Conservation (phyloP, 768 basidiomycete species). For the Cystofilobasidium ferigula region DNA sequence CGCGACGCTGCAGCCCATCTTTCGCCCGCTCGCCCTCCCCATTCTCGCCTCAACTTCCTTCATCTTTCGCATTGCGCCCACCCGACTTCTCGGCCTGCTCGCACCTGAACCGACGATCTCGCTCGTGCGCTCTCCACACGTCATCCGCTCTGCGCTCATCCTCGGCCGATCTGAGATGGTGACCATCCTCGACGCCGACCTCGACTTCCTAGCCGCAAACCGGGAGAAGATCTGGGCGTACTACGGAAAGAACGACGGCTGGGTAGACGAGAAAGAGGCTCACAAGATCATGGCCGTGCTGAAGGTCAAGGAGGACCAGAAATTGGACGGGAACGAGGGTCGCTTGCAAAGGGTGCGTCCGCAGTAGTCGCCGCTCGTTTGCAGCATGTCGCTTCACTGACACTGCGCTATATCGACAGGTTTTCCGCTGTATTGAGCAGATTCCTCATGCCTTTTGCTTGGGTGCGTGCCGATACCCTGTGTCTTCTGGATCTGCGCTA, state of each 20-base stretch:
- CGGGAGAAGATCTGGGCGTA: not conserved
- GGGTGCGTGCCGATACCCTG: not conserved
- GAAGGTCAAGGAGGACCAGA: not conserved
- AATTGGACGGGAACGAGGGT: not conserved
- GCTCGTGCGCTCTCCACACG: constrained; percentile 4
- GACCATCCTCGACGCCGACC: not conserved
- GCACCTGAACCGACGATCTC: not conserved
- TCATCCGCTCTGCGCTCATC: not conserved
- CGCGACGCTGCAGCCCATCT: constrained; percentile 4
- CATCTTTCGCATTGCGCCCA: not conserved
- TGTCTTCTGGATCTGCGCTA: not conserved
- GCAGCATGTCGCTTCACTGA: not conserved
- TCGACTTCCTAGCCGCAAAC: not conserved
- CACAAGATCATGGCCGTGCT: not conserved
- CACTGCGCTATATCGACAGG: too few species aligned
- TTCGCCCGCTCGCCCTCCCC: not conserved
- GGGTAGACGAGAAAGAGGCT: constrained; percentile 2
- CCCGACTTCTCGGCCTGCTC: not conserved
- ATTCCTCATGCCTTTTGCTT: constrained; percentile 9
- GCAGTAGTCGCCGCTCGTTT: not conserved
- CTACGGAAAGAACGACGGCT: constrained; percentile 1
- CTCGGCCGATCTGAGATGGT: constrained; percentile 10
- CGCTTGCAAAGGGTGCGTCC: not conserved
- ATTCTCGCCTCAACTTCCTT: not conserved
- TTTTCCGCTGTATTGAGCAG: constrained; percentile 1